A percentile compares a stretch with the other conserved stretches of the same genome.
Conservation (phyloP, 2,329 filamentous ascomycete species). For the Ophiocordyceps unilateralis region DNA sequence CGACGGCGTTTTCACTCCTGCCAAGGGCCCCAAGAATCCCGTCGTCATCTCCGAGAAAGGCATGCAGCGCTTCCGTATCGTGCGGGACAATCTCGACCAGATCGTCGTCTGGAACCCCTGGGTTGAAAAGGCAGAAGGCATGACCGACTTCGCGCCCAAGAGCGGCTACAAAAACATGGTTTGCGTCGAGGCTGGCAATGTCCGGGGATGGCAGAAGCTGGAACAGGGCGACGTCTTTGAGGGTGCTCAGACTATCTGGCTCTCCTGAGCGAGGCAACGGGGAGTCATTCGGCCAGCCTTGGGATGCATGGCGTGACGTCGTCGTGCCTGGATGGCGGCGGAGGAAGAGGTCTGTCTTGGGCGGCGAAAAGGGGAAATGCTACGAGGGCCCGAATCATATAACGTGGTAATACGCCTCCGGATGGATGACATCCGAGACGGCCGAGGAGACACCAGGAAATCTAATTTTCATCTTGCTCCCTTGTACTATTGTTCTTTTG, state of each 20-base stretch:
- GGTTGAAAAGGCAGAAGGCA: conserved; percentile 64
- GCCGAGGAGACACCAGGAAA: not conserved
- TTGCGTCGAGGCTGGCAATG: conserved; percentile 80
- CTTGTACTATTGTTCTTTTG: not conserved
- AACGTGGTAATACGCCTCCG: not conserved
- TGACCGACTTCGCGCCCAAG: conserved; percentile 77
- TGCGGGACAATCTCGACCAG: conserved; percentile 71
- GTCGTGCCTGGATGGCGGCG: not conserved
- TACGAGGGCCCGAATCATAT: not conserved
- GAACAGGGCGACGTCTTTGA: conserved; percentile 59
- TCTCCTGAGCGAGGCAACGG: conserved; percentile 11
- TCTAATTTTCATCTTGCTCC: not conserved
- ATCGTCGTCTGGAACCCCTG: conserved; percentile 97
- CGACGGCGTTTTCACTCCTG: conserved; percentile 73
- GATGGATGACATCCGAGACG: not conserved
- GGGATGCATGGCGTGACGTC: not conserved
- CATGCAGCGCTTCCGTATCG: conserved; percentile 51
- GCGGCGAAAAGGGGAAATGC: not conserved
- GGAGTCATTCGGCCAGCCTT: not conserved
- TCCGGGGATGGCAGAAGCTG: conserved; percentile 65
- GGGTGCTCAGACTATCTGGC: conserved; percentile 38
- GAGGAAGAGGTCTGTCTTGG: too few relatives aligned
- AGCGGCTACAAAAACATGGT: conserved; percentile 88
- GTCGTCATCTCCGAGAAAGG: conserved; percentile 46
- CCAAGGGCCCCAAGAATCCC: conserved; percentile 38